These are phyloP conservation scores for Penicillium sumatraense DNA, from an alignment of 2,329 filamentous ascomycete genomes.

Conservation along the genomic window DNA sequence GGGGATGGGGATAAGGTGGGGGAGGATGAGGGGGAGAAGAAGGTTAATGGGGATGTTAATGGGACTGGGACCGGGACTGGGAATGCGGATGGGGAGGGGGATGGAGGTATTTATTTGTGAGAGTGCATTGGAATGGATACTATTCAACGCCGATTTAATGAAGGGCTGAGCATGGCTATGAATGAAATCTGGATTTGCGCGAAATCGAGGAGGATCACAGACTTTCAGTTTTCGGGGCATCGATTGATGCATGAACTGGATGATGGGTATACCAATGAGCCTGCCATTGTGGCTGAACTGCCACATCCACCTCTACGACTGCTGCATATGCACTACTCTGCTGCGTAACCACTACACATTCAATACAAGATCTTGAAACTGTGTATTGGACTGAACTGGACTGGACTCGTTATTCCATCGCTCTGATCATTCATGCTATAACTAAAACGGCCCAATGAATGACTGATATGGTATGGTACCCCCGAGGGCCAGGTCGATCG, in stretches of 20 bases:
- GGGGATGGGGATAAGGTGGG: background rate
- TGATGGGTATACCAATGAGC: too few relatives aligned
- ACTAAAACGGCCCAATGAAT: conserved; percentile 1
- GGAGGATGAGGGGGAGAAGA: conserved; percentile 28
- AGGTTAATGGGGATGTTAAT: conserved; percentile 18
- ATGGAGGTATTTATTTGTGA: conserved; percentile 40
- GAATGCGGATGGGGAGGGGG: conserved; percentile 26
- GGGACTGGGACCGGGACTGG: conserved; percentile 13
- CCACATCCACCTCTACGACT: too few relatives aligned
- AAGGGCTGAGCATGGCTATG: too few relatives aligned
- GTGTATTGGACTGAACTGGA: background rate
- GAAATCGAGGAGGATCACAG: too few relatives aligned
- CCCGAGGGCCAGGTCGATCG: too few relatives aligned
- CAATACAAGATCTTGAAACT: background rate
- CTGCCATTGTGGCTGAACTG: too few relatives aligned
- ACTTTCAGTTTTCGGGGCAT: too few relatives aligned
- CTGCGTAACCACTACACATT: background rate
- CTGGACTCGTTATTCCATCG: background rate
- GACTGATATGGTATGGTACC: too few relatives aligned
- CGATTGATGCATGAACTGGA: too few relatives aligned
- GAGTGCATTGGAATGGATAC: background rate
- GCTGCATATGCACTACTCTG: background rate
- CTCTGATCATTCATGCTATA: conserved; percentile 3
- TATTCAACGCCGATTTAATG: background rate
- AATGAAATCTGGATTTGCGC: too few relatives aligned